Evolutionary conservation across 2,329 filamentous ascomycete genomes (phyloP).

Genomic region (Magnaporthales sp.): DNA sequence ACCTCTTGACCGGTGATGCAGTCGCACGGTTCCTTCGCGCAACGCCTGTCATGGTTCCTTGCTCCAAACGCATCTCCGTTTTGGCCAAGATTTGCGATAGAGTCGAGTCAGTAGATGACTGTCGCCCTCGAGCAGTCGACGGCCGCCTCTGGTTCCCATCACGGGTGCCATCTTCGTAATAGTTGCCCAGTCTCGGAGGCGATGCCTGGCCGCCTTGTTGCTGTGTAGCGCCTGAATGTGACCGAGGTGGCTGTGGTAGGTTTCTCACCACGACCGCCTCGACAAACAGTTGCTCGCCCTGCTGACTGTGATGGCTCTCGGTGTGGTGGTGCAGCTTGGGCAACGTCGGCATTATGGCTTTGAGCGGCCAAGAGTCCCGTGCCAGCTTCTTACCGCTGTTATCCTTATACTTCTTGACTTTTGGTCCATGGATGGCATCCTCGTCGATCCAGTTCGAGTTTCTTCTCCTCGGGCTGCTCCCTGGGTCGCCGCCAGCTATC

Average conservation of each 20-base stretch:
- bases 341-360: conserved; percentile 24
- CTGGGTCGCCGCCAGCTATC: conserved; percentile 11
- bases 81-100: conserved; percentile 41
- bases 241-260: background rate
- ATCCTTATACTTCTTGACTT: conserved; percentile 21
- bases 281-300: background rate
- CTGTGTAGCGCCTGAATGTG: background rate
- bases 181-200: background rate
- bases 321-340: conserved; percentile 17
- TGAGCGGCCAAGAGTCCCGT: conserved; percentile 19
- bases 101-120: conserved; percentile 35
- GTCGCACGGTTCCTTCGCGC: conserved; percentile 18
- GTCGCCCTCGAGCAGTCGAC: conserved; percentile 11
- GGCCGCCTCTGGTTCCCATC: conserved; percentile 10
- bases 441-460: conserved; percentile 39
- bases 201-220: background rate
- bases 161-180: background rate
- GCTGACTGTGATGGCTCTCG: background rate
- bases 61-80: conserved; percentile 39
- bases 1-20: conserved; percentile 15
- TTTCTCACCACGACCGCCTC: background rate
- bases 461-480: conserved; percentile 6
- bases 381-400: conserved; percentile 14
- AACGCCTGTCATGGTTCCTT: conserved; percentile 10
- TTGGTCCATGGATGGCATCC: conserved; percentile 40